Percentiles rank a stretch among this genome's conserved stretches.
phyloP scores from a whole-genome alignment of 1,284 basidiomycete genomes.

The Fomitiporia mediterranea region DNA sequence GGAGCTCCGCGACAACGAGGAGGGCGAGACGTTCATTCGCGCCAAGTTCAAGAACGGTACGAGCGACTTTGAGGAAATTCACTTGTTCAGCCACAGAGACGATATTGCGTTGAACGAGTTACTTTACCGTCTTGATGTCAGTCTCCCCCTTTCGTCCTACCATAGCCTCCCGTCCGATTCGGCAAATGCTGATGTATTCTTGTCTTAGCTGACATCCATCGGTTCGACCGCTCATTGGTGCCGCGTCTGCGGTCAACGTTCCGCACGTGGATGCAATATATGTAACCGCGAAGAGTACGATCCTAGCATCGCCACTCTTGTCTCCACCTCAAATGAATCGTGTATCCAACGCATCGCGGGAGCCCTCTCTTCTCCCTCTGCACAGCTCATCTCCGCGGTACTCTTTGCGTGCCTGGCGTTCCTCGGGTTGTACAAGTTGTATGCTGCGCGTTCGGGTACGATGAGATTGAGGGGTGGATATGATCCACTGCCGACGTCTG shows the following conservation, averaged over 20 bases:
- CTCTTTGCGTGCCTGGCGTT: background rate
- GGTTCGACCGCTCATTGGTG: conserved; percentile 16
- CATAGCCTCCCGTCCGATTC: background rate
- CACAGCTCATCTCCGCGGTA: conserved; percentile 2
- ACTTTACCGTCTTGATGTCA: conserved; percentile 70
- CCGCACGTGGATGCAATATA: conserved; percentile 15
- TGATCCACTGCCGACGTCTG: conserved; percentile 12
- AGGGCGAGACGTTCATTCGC: conserved; percentile 73
- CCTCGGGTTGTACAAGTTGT: conserved; percentile 12
- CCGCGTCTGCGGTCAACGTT: conserved; percentile 15
- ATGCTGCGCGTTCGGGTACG: background rate
- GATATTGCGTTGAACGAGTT: conserved; percentile 76
- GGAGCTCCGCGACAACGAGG: conserved; percentile 68
- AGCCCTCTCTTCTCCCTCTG: conserved; percentile 1
- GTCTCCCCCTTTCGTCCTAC: conserved; percentile 17
- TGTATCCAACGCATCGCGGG: conserved; percentile 1
- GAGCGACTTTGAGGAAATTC: conserved; percentile 51
- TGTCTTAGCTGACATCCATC: conserved; percentile 17
- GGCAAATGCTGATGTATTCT: background rate
- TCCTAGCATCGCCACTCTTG: background rate
- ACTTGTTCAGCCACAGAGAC: conserved; percentile 63
- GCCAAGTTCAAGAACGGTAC: conserved; percentile 87
- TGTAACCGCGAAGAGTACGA: conserved; percentile 9
- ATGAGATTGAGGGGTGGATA: conserved; percentile 4
- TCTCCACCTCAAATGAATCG: background rate